phyloP scores from a whole-genome alignment of 495 filamentous ascomycete species.

The Penicillium antarcticum region DNA sequence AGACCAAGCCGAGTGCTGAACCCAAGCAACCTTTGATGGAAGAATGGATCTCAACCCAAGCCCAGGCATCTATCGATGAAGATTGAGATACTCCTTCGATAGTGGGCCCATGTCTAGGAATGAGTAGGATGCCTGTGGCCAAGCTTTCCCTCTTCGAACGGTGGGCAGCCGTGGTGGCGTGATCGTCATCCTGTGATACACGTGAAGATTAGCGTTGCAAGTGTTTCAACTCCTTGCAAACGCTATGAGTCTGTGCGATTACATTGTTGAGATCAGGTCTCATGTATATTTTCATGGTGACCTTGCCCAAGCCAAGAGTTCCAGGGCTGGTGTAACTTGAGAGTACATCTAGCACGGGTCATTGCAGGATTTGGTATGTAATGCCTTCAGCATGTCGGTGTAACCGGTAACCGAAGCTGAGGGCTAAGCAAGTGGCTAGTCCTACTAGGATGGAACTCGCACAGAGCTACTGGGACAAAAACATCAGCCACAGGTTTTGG shows the following conservation, averaged over 20 bases:
- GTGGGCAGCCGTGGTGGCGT: constrained; percentile 11
- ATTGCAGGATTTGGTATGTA: constrained; percentile 6
- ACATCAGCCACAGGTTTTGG: constrained; percentile 6
- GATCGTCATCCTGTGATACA: constrained; percentile 14
- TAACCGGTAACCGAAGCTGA: neutral
- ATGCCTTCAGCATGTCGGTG: constrained; percentile 7
- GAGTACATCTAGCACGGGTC: constrained; percentile 1
- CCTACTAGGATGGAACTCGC: neutral
- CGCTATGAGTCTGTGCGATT: neutral
- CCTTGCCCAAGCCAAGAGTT: neutral
- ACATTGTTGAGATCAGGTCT: neutral
- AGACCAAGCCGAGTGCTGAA: constrained; percentile 24
- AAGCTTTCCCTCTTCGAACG: constrained; percentile 10
- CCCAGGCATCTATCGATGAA: constrained; percentile 41
- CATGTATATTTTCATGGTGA: neutral
- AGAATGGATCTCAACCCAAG: constrained; percentile 83
- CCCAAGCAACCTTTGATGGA: constrained; percentile 80
- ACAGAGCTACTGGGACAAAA: constrained; percentile 5
- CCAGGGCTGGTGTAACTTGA: neutral
- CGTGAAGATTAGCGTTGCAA: constrained; percentile 15
- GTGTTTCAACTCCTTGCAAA: neutral
- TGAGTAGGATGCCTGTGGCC: constrained; percentile 1
- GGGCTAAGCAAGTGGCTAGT: constrained; percentile 12
- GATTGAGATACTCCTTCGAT: constrained; percentile 25
- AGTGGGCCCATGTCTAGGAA: neutral